A percentile compares a stretch with the other conserved stretches of the same genome.
phyloP scores from a whole-genome alignment of 768 basidiomycete species.

The Paxillus ammoniavirescens region DNA sequence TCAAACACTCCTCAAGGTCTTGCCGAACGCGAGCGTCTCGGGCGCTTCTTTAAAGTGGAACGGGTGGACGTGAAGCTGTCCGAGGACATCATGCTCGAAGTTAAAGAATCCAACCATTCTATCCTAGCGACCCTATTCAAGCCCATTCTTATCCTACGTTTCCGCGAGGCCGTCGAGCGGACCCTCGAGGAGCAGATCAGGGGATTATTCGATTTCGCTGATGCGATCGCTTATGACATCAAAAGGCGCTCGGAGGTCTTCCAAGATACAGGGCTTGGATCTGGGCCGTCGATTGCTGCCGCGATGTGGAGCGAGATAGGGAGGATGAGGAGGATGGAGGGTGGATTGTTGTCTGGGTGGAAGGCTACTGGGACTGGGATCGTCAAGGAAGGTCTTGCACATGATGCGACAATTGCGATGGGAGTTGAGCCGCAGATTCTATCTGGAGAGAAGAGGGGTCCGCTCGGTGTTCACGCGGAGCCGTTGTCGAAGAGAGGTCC shows the following conservation, averaged over 20 bases:
- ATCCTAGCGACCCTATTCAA: slow-evolving; percentile 61
- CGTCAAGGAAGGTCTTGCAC: slow-evolving; percentile 46
- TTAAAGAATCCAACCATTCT: slow-evolving; percentile 64
- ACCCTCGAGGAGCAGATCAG: slow-evolving; percentile 57
- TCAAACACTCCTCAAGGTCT: slow-evolving; percentile 44
- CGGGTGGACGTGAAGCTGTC: slow-evolving; percentile 52
- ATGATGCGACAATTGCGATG: slow-evolving; percentile 50
- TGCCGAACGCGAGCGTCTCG: slow-evolving; percentile 41
- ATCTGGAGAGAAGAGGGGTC: slow-evolving; percentile 64
- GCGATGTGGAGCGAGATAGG: slow-evolving; percentile 74
- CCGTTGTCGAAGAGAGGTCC: slow-evolving; percentile 17
- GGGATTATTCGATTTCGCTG: slow-evolving; percentile 48
- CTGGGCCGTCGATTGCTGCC: slow-evolving; percentile 48
- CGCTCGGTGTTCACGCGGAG: slow-evolving; percentile 53
- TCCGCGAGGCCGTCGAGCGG: slow-evolving; percentile 60
- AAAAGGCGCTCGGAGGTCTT: slow-evolving; percentile 60
- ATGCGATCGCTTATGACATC: slow-evolving; percentile 60
- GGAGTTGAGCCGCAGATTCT: slow-evolving; percentile 76
- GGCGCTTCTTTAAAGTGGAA: slow-evolving; percentile 61
- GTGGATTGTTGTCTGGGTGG: slow-evolving; percentile 42
- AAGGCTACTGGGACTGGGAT: slow-evolving; percentile 63
- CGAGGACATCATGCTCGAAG: slow-evolving; percentile 51
- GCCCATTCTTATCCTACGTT: slow-evolving; percentile 53
- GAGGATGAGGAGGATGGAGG: slow-evolving; percentile 40
- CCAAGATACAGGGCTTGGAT: slow-evolving; percentile 55